Evolutionary conservation across 108 stramenopile species (phyloP).

Genomic region (Aureococcus anophagefferens): DNA sequence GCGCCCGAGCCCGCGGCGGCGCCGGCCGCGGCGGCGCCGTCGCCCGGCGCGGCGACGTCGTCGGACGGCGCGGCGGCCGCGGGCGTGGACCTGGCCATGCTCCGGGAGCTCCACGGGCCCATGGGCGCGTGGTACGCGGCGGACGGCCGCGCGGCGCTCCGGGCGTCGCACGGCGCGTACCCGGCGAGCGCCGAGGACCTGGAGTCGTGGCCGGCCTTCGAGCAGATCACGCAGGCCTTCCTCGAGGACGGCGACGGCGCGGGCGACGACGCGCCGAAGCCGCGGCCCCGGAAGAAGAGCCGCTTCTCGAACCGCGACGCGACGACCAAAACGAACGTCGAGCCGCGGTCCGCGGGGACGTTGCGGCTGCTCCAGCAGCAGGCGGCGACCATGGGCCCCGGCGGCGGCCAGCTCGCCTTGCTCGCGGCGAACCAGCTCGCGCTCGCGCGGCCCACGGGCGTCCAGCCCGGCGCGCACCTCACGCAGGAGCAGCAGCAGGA

Average conservation of each 20-base stretch:
- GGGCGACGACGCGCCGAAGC: neutral
- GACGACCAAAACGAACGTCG: no score
- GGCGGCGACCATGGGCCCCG: neutral
- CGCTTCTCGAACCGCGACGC: no score
- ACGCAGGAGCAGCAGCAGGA: conserved; percentile 1
- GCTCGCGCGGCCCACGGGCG: neutral
- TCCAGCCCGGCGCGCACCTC: neutral
- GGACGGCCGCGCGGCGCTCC: neutral
- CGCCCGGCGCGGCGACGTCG: no score
- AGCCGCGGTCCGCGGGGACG: no score
- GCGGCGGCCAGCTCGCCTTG: neutral
- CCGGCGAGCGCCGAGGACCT: neutral
- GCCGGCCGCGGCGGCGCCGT: no score
- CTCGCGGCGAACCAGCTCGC: neutral
- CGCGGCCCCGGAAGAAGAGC: no score
- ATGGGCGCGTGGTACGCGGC: neutral
- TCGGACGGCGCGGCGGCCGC: no score
- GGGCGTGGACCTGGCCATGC: neutral
- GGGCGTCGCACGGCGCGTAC: neutral
- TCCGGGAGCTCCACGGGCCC: neutral
- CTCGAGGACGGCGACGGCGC: neutral
- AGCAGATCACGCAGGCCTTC: neutral
- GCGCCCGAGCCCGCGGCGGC: neutral
- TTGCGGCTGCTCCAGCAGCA: neutral
- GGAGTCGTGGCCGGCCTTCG: neutral